phyloP scores from a whole-genome alignment of 495 filamentous ascomycete genomes.

The Extremus antarcticus region DNA sequence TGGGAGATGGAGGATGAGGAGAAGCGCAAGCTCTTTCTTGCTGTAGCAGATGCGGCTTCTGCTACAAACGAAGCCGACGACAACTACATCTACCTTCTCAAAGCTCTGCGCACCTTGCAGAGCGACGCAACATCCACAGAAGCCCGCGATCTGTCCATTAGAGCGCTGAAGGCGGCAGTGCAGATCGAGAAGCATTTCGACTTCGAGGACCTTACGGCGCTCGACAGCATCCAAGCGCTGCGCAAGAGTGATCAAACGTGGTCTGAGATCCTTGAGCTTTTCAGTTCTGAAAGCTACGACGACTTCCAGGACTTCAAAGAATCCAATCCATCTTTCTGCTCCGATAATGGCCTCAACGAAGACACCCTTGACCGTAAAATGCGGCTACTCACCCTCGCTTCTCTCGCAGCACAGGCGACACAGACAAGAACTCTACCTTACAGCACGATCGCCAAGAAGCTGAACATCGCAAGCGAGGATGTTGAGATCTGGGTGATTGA shows the following conservation, averaged over 20 bases:
- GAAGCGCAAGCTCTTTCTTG: slow-evolving; percentile 66
- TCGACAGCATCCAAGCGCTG: slow-evolving; percentile 78
- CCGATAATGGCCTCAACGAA: slow-evolving; percentile 55
- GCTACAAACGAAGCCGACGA: slow-evolving; percentile 66
- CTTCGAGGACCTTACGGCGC: slow-evolving; percentile 82
- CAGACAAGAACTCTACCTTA: slow-evolving; percentile 79
- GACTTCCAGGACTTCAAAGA: slow-evolving; percentile 91
- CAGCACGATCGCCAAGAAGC: slow-evolving; percentile 62
- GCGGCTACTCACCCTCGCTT: slow-evolving; percentile 85
- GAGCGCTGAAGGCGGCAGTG: slow-evolving; percentile 74
- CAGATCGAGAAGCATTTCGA: slow-evolving; percentile 68
- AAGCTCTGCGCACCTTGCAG: slow-evolving; percentile 73
- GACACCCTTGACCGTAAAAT: slow-evolving; percentile 71
- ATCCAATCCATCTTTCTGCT: slow-evolving; percentile 68
- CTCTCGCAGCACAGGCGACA: slow-evolving; percentile 63
- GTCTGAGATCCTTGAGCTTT: slow-evolving; percentile 87
- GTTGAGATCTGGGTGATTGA: slow-evolving; percentile 99
- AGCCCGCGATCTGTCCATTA: slow-evolving; percentile 70
- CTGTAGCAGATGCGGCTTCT: slow-evolving; percentile 64
- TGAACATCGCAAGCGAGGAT: slow-evolving; percentile 69
- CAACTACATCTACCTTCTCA: slow-evolving; percentile 72
- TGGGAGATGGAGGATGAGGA: slow-evolving; percentile 81
- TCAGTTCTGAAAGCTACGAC: slow-evolving; percentile 82
- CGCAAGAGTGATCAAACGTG: slow-evolving; percentile 68
- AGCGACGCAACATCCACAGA: slow-evolving; percentile 51